Evolutionary conservation across 768 basidiomycete genomes (phyloP).

Genomic region (Crassisporium funariophilum): DNA sequence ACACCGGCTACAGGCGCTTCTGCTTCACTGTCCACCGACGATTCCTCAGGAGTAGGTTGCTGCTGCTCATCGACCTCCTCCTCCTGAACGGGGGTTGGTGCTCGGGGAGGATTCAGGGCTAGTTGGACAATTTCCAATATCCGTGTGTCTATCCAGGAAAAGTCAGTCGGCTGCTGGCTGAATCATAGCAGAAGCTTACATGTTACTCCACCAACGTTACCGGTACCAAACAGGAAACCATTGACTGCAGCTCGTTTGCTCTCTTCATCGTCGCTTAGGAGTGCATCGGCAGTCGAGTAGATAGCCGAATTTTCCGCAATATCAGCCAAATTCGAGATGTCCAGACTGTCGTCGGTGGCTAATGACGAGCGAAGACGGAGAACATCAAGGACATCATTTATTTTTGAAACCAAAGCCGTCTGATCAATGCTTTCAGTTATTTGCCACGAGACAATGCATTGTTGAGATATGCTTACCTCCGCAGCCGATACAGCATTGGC

Average conservation of each 20-base stretch:
- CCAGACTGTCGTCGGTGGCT: constrained; percentile 46
- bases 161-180: no score
- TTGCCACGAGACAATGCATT: no score
- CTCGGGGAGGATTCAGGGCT: constrained; percentile 52
- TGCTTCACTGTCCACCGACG: constrained; percentile 25
- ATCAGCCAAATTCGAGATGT: constrained; percentile 42
- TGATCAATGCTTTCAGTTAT: no score
- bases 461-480: constrained; percentile 48
- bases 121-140: constrained; percentile 57
- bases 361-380: constrained; percentile 59
- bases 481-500: constrained; percentile 57
- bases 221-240: constrained; percentile 58
- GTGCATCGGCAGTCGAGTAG: constrained; percentile 50
- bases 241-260: constrained; percentile 51
- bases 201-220: constrained; percentile 61
- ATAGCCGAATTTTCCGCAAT: constrained; percentile 58
- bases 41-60: constrained; percentile 17
- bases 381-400: constrained; percentile 56
- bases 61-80: constrained; percentile 30
- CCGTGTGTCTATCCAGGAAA: constrained; percentile 52
- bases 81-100: constrained; percentile 41
- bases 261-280: constrained; percentile 58
- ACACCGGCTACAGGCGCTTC: constrained; percentile 43
- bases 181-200: constrained; percentile 64
- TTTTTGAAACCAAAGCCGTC: constrained; percentile 45